Base-by-base conservation (phyloP, 805 yeast genomes). In the Phaffomyces opuntiae region DNA sequence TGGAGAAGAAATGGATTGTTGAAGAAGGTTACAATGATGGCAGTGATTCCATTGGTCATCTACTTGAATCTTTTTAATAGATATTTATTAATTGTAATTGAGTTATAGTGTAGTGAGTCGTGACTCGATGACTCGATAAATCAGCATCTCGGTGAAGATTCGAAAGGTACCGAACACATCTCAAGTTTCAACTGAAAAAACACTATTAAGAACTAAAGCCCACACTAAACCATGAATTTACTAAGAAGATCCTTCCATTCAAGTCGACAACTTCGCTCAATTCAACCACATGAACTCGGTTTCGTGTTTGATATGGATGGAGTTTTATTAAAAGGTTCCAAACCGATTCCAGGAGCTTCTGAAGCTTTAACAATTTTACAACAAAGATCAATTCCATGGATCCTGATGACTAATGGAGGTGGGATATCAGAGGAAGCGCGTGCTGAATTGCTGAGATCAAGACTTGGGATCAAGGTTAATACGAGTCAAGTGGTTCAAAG, bases 391-490 rank as follows among this genome's bases (percentile, higher is more conserved):
- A 68, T 88, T 7, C 96, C 97, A 1, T 90, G 79, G 66, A 78
- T 88, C n/a, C 60, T 90, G 37, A 70, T 90, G 60, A 89, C 96
- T 8, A 89, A 90, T 61, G 96, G 97, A 17, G 96, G 96, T 7
- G 96, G 97, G 2, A 73, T 73, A 31, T 64, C 75, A 12, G 97
- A 89, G 57, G 49, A 56, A 6, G 73, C 70, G n/a, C 68, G 96
- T 38, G 78, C 80, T 2, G 67, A 69, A 3, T 74, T 72, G 32
- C 61, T 87, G 4, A 71, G 79, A 2, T 56, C 66, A 9, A 63
- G 64, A 33, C 62, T 84, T 44, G 72, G 66, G 8, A 21, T 59
- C 9, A 21, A 44, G 0, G 47, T 58, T 13, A 59, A 64, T 1
- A 50, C 49, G 5, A 59, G 64, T 1, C 96, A 89, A 56, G 69